A percentile compares a stretch with the other conserved stretches of the same genome.
phyloP scores from a whole-genome alignment of 1,284 basidiomycete species.

The Leccinum solheimii region DNA sequence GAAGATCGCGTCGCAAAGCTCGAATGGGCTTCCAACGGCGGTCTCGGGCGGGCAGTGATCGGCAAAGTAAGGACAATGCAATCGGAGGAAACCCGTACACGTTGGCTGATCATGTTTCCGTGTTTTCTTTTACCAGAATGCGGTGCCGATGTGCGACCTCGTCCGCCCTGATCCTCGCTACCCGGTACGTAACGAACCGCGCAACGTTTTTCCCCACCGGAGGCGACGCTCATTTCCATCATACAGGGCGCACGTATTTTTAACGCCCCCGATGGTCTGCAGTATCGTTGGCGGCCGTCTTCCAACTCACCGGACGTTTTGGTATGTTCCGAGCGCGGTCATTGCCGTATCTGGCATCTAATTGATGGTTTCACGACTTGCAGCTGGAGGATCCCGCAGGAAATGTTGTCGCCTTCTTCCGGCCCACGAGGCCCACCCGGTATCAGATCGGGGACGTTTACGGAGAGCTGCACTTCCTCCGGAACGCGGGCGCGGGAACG shows the following conservation, averaged over 20 bases:
- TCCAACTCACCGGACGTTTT: slow-evolving; percentile 57
- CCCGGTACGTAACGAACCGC: slow-evolving; percentile 44
- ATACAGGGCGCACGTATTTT: slow-evolving; percentile 64
- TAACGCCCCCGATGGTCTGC: slow-evolving; percentile 76
- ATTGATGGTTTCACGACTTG: slow-evolving; percentile 13
- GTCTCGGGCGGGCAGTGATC: slow-evolving; percentile 77
- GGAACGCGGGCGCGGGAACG: slow-evolving; percentile 72
- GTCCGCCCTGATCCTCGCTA: slow-evolving; percentile 63
- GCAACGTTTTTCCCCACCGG: slow-evolving; percentile 1
- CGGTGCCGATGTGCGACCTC: slow-evolving; percentile 76
- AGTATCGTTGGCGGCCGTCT: slow-evolving; percentile 74
- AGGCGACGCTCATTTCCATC: slow-evolving; percentile 20
- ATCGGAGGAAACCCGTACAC: slow-evolving; percentile 4
- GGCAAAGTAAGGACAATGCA: slow-evolving; percentile 59
- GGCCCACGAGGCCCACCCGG: slow-evolving; percentile 68
- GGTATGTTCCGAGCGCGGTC: slow-evolving; percentile 44
- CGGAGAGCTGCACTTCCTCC: slow-evolving; percentile 78
- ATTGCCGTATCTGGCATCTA: slow-evolving; percentile 18
- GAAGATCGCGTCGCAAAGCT: slow-evolving; percentile 83
- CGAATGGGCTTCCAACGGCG: slow-evolving; percentile 77
- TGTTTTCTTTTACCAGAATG: slow-evolving; percentile 48
- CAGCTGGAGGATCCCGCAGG: slow-evolving; percentile 72
- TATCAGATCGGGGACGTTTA: slow-evolving; percentile 83
- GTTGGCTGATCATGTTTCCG: slow-evolving; percentile 22
- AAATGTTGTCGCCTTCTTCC: slow-evolving; percentile 74